Conservation (phyloP, 1,139 yeast species). For the Tardiomyces depauwii region DNA sequence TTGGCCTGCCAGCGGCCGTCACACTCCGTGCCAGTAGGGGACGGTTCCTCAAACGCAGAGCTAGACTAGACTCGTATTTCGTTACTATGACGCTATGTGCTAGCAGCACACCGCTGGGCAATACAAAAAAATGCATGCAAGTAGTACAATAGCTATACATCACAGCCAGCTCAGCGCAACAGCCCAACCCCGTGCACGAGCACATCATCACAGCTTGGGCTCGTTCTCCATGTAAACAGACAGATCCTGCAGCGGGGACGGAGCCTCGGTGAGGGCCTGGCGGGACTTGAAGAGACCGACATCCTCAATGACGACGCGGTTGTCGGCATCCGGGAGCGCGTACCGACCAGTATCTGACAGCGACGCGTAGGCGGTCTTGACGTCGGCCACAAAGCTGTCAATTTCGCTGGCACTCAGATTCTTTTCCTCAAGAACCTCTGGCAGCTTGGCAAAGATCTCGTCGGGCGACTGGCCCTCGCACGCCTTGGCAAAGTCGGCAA, state of each 20-base stretch:
- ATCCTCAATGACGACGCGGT: slow-evolving; percentile 13
- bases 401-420: slow-evolving; percentile 6
- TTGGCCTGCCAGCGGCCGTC: background rate
- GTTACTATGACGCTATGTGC: no score
- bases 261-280: slow-evolving; percentile 22
- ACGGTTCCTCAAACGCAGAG: no score
- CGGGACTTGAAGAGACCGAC: slow-evolving; percentile 21
- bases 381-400: slow-evolving; percentile 7
- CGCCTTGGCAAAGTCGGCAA: background rate
- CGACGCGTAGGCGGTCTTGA: slow-evolving; percentile 5
- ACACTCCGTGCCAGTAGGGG: no score
- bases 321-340: slow-evolving; percentile 9
- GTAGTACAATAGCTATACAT: no score
- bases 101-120: no score
- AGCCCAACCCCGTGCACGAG: no score
- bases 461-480: background rate
- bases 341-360: slow-evolving; percentile 5
- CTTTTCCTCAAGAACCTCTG: background rate
- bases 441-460: background rate
- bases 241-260: slow-evolving; percentile 23
- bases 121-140: no score
- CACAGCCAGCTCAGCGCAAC: no score
- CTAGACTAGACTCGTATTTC: no score
- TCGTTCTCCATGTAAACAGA: slow-evolving; percentile 17
- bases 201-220: slow-evolving; percentile 16